Evolutionary conservation across 2,329 filamentous ascomycete species (phyloP).

Genomic region (Colletotrichum spaethianum): DNA sequence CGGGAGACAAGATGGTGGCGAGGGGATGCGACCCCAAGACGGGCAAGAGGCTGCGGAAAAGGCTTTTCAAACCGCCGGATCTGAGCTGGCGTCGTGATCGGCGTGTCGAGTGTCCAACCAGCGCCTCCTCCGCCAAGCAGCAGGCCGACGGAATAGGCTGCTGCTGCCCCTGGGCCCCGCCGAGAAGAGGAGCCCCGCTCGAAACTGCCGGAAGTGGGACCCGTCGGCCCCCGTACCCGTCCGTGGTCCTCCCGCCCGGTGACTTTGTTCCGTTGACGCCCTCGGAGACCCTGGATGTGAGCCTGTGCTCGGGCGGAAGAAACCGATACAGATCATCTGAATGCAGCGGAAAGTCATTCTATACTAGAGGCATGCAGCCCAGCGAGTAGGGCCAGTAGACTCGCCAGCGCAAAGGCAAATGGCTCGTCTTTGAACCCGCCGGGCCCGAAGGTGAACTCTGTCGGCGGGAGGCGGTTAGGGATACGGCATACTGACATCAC

Average conservation of each 20-base stretch:
- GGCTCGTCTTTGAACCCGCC: conserved; percentile 2
- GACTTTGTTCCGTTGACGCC: neutral
- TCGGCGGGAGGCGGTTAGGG: neutral
- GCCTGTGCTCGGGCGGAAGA: conserved; percentile 12
- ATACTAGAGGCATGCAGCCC: conserved; percentile 6
- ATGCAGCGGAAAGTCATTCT: neutral
- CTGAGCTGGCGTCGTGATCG: conserved; percentile 19
- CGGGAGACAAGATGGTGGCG: conserved; percentile 9
- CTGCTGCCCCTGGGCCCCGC: neutral
- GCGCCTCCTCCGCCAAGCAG: conserved; percentile 32
- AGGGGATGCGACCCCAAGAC: neutral
- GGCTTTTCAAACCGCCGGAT: neutral
- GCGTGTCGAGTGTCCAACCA: conserved; percentile 3
- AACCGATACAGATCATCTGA: conserved; percentile 31
- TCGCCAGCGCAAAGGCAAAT: neutral
- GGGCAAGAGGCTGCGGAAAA: neutral
- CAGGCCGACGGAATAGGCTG: neutral
- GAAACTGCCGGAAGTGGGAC: conserved; percentile 18
- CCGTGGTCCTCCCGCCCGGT: neutral
- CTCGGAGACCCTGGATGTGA: conserved; percentile 12
- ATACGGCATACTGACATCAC: neutral
- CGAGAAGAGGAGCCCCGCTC: conserved; percentile 1
- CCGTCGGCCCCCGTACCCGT: neutral
- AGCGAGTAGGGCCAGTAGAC: neutral
- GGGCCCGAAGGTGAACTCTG: conserved; percentile 24